Base-by-base conservation (phyloP, 2,329 filamentous ascomycete genomes). In the Penicillium digitatum region DNA sequence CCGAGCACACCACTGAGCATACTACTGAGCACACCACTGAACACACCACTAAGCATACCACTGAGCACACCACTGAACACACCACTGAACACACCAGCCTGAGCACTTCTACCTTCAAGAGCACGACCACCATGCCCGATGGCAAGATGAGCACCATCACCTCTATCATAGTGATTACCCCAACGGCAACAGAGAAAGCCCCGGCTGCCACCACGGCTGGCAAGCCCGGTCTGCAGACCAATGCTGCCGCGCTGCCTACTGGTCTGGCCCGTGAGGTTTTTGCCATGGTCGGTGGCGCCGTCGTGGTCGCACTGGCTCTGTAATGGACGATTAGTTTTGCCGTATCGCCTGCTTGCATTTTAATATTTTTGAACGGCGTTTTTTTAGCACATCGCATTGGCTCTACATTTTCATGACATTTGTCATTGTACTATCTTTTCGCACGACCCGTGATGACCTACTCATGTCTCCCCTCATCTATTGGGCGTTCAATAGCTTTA, bases 91-190 rank as follows among this genome's bases (percentile, higher is more conserved):
- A 57, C 22, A 66, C 66, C 34, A 68, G 64, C 20, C 62, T 67
- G 20, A 70, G 57, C 59, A 77, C 74, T 11, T 74, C 73, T 3
- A 77, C 75, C 39, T 69, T 65, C 60, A 63, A 74, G 52, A 69
- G 66, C 50, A 77, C 73, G 31, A 74, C 72, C 26, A 79, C 76
- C 12, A 55, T 74, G 11, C 59, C 74, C 18, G 66, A 79, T 55
- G 77, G 77, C n/a, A 66, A 63, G 16, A 50, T 72, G 22, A 69
- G 67, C 58, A 78, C 76, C 39, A 69, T 76, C 55, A 79, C 77
- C 11, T 70, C 73, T 37, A 66, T 78, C n/a, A 74, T 77, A 3
- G 68, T 79, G 32, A 72, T 79, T 42, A 69, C 75, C 40, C 74
- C 75, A 10, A 54, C 62, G 24, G 56, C 59, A 5, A 65, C 63